Evolutionary conservation across 345 rosid species (phyloP).

Genomic region (Euphorbia pulcherrima): DNA sequence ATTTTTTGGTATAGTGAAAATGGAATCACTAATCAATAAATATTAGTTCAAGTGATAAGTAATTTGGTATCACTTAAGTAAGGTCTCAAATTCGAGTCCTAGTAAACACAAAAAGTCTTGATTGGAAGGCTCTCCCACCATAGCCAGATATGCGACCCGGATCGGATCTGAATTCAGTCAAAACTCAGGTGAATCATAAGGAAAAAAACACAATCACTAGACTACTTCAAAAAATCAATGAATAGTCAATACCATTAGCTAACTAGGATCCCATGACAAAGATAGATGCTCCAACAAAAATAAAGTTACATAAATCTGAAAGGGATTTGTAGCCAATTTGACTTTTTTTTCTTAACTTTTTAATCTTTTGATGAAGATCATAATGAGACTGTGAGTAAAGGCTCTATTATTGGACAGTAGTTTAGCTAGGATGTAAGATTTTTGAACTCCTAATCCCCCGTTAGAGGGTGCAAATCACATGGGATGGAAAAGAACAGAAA

Average conservation of each 20-base stretch:
- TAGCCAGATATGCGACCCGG: too few relatives aligned
- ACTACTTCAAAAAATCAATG: too few relatives aligned
- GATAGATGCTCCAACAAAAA: background rate
- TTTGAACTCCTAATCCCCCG: slow-evolving; percentile 8
- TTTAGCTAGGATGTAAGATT: slow-evolving; percentile 6
- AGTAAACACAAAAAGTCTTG: too few relatives aligned
- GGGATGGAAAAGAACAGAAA: slow-evolving; percentile 23
- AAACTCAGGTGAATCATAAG: too few relatives aligned
- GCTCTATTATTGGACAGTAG: slow-evolving; percentile 14
- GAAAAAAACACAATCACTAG: too few relatives aligned
- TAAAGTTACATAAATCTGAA: background rate
- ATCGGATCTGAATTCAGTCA: too few relatives aligned
- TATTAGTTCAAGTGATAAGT: too few relatives aligned
- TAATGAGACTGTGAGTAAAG: slow-evolving; percentile 13
- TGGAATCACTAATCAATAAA: too few relatives aligned
- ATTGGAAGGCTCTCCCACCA: too few relatives aligned
- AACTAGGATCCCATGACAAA: background rate
- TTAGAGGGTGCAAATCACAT: slow-evolving; percentile 2
- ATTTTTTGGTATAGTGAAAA: too few relatives aligned
- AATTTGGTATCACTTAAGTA: too few relatives aligned
- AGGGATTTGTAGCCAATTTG: slow-evolving; percentile 7
- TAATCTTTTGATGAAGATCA: slow-evolving; percentile 12
- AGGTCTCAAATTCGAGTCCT: too few relatives aligned
- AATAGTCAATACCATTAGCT: background rate
- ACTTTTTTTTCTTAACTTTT: slow-evolving; percentile 1